A percentile compares a stretch with the other conserved stretches of the same genome.
Conservation (phyloP, 1,139 yeast genomes). For the Taphrina deformans region DNA sequence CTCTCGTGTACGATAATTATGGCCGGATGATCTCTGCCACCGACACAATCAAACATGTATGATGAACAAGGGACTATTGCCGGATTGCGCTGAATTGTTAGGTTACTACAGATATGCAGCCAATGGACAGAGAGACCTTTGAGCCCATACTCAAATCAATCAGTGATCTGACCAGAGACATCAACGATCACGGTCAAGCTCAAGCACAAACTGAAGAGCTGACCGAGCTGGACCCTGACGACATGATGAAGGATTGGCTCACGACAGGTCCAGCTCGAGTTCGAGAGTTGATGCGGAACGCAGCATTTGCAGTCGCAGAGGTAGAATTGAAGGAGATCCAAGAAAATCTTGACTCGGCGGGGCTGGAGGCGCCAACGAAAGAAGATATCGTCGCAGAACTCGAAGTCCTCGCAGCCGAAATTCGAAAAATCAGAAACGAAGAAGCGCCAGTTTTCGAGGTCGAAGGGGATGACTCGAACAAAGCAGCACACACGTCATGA, state of each 20-base stretch:
- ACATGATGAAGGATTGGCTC: neutral
- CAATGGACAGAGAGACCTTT: neutral
- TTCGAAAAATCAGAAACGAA: neutral
- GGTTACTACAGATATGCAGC: slow-evolving; percentile 2
- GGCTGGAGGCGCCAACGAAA: neutral
- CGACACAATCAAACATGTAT: slow-evolving; percentile 41
- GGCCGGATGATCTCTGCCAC: slow-evolving; percentile 49
- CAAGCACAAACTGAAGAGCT: neutral
- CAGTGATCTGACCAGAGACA: slow-evolving; percentile 5
- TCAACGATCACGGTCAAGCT: neutral
- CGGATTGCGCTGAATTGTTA: neutral
- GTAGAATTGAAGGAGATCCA: neutral
- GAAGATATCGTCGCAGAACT: neutral
- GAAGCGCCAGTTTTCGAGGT: no score
- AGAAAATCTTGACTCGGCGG: neutral
- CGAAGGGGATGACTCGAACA: no score
- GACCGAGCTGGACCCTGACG: neutral
- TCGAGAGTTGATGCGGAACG: neutral
- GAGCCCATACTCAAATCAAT: slow-evolving; percentile 7
- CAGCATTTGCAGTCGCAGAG: neutral
- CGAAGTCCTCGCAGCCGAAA: neutral
- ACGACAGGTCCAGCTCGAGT: neutral
- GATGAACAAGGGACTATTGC: no score
- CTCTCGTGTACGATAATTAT: slow-evolving; percentile 51
- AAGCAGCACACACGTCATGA: no score